Conservation (phyloP, 2,329 filamentous ascomycete genomes). For the Microsporum canis region DNA sequence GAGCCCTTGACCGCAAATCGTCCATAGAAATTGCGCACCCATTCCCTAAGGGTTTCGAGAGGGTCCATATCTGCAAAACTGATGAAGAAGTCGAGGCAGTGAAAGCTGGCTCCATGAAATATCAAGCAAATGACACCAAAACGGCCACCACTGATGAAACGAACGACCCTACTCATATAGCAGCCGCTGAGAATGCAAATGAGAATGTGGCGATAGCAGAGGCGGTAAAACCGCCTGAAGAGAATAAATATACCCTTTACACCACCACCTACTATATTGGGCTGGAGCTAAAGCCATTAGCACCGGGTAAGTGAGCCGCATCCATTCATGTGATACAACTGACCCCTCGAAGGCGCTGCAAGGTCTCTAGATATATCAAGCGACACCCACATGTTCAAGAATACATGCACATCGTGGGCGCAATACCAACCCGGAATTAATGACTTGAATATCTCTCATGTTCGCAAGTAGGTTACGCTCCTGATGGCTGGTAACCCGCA, state of each 20-base stretch:
- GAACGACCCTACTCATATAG: slow-evolving; percentile 40
- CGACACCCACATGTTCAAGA: slow-evolving; percentile 77
- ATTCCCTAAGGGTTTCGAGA: slow-evolving; percentile 86
- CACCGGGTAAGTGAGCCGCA: slow-evolving; percentile 49
- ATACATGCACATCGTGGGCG: slow-evolving; percentile 63
- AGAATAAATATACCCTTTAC: slow-evolving; percentile 50
- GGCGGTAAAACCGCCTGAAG: slow-evolving; percentile 26
- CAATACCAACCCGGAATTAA: slow-evolving; percentile 65
- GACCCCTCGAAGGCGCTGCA: slow-evolving; percentile 30
- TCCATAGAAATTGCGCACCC: slow-evolving; percentile 76
- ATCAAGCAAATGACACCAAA: slow-evolving; percentile 44
- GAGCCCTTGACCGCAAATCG: slow-evolving; percentile 66
- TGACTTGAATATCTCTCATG: slow-evolving; percentile 68
- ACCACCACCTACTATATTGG: slow-evolving; percentile 95
- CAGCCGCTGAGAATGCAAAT: slow-evolving; percentile 36
- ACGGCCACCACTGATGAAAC: slow-evolving; percentile 42
- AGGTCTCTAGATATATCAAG: slow-evolving; percentile 49
- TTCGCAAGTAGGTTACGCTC: slow-evolving; percentile 59
- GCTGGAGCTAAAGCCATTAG: slow-evolving; percentile 61
- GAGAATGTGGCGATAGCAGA: slow-evolving; percentile 32
- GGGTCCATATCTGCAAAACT: slow-evolving; percentile 58
- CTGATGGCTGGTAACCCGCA: neutral
- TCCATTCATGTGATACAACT: slow-evolving; percentile 19
- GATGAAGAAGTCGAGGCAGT: slow-evolving; percentile 53
- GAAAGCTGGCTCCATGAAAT: slow-evolving; percentile 50